phyloP scores from a whole-genome alignment of 768 basidiomycete genomes.

The Mycena polygramma region DNA sequence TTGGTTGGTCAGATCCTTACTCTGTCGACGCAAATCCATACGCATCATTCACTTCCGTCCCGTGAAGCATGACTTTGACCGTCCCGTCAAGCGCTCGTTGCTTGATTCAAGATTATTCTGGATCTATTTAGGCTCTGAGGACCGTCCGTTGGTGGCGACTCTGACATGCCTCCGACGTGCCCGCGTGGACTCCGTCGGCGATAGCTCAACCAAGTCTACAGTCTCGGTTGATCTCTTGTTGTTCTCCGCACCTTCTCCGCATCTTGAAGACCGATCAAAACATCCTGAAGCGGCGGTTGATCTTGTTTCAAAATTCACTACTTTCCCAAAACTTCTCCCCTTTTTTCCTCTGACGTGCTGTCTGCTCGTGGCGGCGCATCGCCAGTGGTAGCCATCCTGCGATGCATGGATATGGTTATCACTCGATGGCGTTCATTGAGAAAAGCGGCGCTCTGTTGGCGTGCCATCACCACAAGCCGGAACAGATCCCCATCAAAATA shows the following conservation, averaged over 20 bases:
- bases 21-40: too few relatives aligned
- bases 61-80: too few relatives aligned
- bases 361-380: neutral
- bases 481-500: slow-evolving; percentile 20
- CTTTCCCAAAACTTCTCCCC: too few relatives aligned
- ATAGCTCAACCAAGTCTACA: too few relatives aligned
- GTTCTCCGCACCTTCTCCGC: too few relatives aligned
- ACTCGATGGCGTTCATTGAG: neutral
- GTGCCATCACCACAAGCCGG: neutral
- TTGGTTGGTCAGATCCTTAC: too few relatives aligned
- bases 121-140: neutral
- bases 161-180: neutral
- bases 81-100: neutral
- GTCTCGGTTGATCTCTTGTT: too few relatives aligned
- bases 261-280: too few relatives aligned
- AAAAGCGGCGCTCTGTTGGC: slow-evolving; percentile 21
- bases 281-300: too few relatives aligned
- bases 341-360: too few relatives aligned
- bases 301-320: too few relatives aligned
- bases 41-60: too few relatives aligned
- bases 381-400: neutral
- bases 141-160: neutral
- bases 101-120: neutral
- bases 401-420: slow-evolving; percentile 15
- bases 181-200: neutral